Percentiles rank a stretch among this genome's conserved stretches.
Evolutionary conservation across 2,329 filamentous ascomycete species (phyloP).

Genomic region (Beauveria scarabaeidicola): DNA sequence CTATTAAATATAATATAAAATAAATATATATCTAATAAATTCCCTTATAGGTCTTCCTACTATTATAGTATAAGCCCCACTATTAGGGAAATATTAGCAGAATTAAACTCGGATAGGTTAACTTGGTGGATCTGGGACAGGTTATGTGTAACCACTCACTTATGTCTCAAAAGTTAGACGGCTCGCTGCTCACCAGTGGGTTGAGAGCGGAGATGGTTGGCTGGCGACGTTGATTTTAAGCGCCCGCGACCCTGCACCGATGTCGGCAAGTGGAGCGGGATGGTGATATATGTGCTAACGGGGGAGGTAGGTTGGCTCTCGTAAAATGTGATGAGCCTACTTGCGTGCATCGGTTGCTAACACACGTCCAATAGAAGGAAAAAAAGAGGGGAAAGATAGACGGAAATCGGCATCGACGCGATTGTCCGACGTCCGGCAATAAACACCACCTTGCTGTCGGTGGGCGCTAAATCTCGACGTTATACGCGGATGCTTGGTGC

Average conservation of each 20-base stretch:
- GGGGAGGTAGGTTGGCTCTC: background rate
- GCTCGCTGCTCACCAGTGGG: no score
- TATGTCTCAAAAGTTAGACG: no score
- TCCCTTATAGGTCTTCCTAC: no score
- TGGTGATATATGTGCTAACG: background rate
- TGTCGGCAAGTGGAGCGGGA: background rate
- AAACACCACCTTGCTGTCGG: background rate
- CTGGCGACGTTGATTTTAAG: background rate
- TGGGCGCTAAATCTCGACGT: background rate
- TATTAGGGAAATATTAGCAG: no score
- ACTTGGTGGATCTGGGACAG: no score
- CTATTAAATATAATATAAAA: no score
- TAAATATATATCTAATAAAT: no score
- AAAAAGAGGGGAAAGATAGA: background rate
- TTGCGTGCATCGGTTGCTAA: background rate
- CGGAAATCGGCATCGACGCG: background rate
- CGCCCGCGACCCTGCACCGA: background rate
- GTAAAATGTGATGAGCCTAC: background rate
- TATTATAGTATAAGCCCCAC: no score
- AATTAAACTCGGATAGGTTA: no score
- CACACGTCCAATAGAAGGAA: background rate
- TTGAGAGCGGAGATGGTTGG: no score
- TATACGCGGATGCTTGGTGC: background rate
- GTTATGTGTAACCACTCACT: no score
- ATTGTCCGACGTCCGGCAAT: background rate